phyloP scores from a whole-genome alignment of 306 rosid genomes.

The Morella rubra region DNA sequence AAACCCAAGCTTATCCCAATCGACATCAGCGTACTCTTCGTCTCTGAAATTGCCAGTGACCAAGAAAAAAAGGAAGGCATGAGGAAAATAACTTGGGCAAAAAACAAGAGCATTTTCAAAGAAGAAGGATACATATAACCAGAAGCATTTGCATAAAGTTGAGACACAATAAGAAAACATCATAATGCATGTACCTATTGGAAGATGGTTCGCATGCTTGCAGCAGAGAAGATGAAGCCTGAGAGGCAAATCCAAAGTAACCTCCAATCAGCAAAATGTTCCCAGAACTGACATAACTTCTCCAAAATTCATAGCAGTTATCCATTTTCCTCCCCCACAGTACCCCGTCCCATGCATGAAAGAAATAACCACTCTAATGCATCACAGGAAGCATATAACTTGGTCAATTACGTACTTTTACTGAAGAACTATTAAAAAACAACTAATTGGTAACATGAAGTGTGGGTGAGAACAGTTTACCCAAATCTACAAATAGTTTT shows the following conservation, averaged over 20 bases:
- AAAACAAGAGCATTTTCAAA: background rate
- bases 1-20: conserved; percentile 84
- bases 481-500: too few relatives aligned
- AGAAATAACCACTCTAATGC: too few relatives aligned
- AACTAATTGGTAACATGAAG: too few relatives aligned
- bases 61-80: background rate
- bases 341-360: too few relatives aligned
- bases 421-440: background rate
- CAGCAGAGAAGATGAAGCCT: conserved; percentile 21
- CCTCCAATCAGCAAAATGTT: conserved; percentile 23
- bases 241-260: conserved; percentile 17
- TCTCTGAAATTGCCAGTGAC: conserved; percentile 30
- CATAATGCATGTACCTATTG: conserved; percentile 1
- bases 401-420: too few relatives aligned
- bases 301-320: background rate
- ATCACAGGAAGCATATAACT: too few relatives aligned
- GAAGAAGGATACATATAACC: background rate
- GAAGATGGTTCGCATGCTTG: conserved; percentile 18
- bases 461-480: too few relatives aligned
- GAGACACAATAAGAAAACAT: background rate
- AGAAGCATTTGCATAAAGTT: background rate
- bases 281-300: background rate
- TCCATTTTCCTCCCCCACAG: too few relatives aligned
- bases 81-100: background rate
- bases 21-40: conserved; percentile 53